Percentiles rank a stretch among this genome's conserved stretches.
Conservation (phyloP, 2,329 filamentous ascomycete species). For the Colletotrichum sublineola region DNA sequence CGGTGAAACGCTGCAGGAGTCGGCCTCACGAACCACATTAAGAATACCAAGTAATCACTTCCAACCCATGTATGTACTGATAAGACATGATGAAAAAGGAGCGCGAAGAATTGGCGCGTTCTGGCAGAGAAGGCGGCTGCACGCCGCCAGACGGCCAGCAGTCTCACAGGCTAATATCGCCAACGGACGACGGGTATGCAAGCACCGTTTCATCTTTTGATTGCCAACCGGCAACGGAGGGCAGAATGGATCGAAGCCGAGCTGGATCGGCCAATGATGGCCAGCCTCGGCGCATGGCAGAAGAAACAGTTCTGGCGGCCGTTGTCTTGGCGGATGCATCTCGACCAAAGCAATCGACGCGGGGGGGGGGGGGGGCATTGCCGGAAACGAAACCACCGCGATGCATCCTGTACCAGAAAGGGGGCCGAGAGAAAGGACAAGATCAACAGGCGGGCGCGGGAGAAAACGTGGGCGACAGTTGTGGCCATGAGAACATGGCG, state of each 20-base stretch:
- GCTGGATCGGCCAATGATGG: constrained; percentile 15
- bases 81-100: neutral
- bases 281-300: constrained; percentile 26
- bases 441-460: no score
- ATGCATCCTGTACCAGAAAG: constrained; percentile 3
- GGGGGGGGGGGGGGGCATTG: constrained; percentile 20
- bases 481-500: neutral
- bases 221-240: constrained; percentile 29
- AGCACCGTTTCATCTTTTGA: constrained; percentile 33
- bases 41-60: no score
- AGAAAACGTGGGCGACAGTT: constrained; percentile 22
- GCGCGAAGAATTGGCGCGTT: neutral
- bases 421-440: neutral
- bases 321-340: constrained; percentile 32
- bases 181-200: constrained; percentile 18
- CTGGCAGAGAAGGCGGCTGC: neutral
- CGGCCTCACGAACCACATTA: neutral
- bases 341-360: constrained; percentile 37
- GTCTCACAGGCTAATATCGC: neutral
- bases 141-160: constrained; percentile 4
- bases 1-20: constrained; percentile 4
- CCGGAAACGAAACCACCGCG: constrained; percentile 19
- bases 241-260: neutral
- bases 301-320: constrained; percentile 31
- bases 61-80: neutral